Evolutionary conservation across 192 early-diverging fungal genomes (phyloP), one percentile per base, ranked within the genome.

Genomic region (Dispira parvispora): DNA sequence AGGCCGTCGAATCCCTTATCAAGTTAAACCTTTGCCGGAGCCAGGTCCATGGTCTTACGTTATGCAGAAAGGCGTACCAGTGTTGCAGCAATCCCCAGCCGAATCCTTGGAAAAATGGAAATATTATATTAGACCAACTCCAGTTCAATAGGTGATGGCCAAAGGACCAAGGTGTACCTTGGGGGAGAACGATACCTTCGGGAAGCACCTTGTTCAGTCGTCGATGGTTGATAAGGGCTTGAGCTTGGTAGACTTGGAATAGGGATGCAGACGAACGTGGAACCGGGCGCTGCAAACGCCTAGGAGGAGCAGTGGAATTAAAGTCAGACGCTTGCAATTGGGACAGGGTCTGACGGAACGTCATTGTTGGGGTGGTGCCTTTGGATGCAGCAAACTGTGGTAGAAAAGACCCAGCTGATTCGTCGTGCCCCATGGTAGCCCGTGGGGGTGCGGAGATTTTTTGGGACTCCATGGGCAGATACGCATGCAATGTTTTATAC

Each of bases 41-140:
- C 32, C 32, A 38, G 32, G 32, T 38, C 32, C 32, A 38, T 52
- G 50, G 50, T n/a, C 50, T 9, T 26, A 52, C 50, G 50, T 26
- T 20, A 52, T 26, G 50, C 20, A 52, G 10, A 26, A 25, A 52
- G 11, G 50, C 50, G 10, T 52, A 26, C 50, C 50, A 52, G 50
- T 52, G 20, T 26, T 52, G 50, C 21, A 26, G 9, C 50, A 52
- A 26, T n/a, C 50, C 50, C 50, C 50, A 52, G 18, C 50, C 26
- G 18, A 52, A 52, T 3, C 50, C 50, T 52, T 52, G 50, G 18
- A 20, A 52, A 52, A 52, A 52, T 26, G 50, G 50, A n/a, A 52
- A 26, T 2, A 52, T 20, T 26, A 52, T 20, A 26, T 52, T 20
- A 11, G 20, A 20, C 50, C 50, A 52, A 26, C 20, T 20, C 50